Percentiles rank a stretch among this genome's conserved stretches.
These are phyloP conservation scores for Eucalyptus decipiens DNA, from an alignment of 345 rosid genomes.

Conservation along the genomic window DNA sequence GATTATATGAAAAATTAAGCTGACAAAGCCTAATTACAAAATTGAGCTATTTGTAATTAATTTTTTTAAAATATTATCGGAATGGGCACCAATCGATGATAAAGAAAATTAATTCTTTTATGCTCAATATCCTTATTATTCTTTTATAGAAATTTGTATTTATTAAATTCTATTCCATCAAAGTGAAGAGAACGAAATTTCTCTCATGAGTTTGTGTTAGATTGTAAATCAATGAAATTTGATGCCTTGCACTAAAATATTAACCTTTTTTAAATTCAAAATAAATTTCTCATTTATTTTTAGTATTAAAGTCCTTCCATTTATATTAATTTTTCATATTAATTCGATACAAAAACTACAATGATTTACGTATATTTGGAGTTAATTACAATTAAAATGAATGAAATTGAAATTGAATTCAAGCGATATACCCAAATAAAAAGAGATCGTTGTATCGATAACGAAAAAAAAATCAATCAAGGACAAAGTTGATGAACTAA, in stretches of 20 bases:
- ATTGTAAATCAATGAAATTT: not conserved
- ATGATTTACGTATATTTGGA: not conserved
- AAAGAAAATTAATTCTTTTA: not conserved
- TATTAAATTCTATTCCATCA: not conserved
- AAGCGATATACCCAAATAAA: not conserved
- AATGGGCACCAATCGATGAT: accelerated
- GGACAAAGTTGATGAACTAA: not conserved
- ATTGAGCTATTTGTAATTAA: not conserved
- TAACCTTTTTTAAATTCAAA: not conserved
- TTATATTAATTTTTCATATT: not conserved
- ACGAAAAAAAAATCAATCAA: no score
- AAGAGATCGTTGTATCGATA: no score
- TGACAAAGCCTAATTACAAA: no score
- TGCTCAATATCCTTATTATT: not conserved
- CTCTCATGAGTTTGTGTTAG: not conserved
- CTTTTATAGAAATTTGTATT: not conserved
- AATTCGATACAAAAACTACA: not conserved
- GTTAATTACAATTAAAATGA: no score
- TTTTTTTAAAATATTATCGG: accelerated
- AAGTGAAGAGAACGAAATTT: not conserved
- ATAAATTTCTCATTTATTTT: not conserved
- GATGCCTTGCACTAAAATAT: not conserved
- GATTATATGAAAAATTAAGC: not conserved
- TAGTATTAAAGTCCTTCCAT: not conserved
- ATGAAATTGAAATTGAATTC: not conserved